Conservation (phyloP, 495 filamentous ascomycete species). For the Neurospora sp. region DNA sequence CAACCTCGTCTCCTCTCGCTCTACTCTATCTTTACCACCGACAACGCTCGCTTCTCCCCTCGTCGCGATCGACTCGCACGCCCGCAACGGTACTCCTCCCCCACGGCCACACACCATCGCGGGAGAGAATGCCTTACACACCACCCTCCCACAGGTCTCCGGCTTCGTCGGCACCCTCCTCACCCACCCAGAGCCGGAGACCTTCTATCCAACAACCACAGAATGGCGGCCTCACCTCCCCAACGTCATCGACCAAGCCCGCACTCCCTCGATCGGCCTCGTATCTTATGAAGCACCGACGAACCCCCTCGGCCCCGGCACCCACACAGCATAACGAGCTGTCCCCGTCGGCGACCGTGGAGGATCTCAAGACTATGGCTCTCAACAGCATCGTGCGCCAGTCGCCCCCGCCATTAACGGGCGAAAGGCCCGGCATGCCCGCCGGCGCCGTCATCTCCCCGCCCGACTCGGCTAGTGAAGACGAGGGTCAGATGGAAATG, state of each 20-base stretch:
- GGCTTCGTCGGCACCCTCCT: conserved; percentile 55
- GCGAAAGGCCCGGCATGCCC: conserved; percentile 52
- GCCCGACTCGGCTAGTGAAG: conserved; percentile 82
- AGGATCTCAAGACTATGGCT: conserved; percentile 39
- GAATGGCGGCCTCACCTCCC: conserved; percentile 21
- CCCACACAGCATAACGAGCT: conserved; percentile 23
- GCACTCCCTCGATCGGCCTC: conserved; percentile 63
- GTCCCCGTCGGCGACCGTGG: conserved; percentile 36
- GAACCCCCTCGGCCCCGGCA: conserved; percentile 30
- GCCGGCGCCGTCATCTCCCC: conserved; percentile 76
- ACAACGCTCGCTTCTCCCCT: conserved; percentile 2
- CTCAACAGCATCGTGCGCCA: conserved; percentile 53
- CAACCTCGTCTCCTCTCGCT: neutral
- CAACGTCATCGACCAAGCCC: conserved; percentile 25
- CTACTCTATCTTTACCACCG: neutral
- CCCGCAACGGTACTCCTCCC: neutral
- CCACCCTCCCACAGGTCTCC: conserved; percentile 76
- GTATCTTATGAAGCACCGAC: conserved; percentile 53
- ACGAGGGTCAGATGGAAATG: conserved; percentile 30
- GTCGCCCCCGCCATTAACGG: conserved; percentile 66
- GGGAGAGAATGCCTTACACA: conserved; percentile 75
- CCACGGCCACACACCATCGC: neutral
- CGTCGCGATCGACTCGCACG: conserved; percentile 7
- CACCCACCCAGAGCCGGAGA: conserved; percentile 50
- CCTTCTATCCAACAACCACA: conserved; percentile 39